Percentiles rank a stretch among this genome's conserved stretches.
Evolutionary conservation across 495 filamentous ascomycete species (phyloP).

Genomic region (Astrothelium macrocarpum): DNA sequence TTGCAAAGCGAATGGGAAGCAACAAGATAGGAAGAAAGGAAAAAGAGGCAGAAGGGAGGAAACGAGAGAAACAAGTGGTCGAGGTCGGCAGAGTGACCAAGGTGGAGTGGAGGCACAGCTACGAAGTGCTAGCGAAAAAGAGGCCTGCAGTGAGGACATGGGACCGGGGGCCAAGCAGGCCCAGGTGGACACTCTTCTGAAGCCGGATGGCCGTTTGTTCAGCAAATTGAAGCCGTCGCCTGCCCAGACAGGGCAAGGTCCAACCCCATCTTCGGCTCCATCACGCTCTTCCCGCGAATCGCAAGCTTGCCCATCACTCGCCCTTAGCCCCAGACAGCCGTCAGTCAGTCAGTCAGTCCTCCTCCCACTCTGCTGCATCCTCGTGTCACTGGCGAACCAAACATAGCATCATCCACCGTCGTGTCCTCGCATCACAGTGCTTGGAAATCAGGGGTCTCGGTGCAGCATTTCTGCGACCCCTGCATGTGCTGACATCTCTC

Average conservation of each 20-base stretch:
- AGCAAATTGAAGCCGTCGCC: neutral
- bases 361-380: no score
- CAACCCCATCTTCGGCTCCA: neutral
- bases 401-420: no score
- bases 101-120: slow-evolving; percentile 1
- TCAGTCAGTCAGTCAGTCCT: no score
- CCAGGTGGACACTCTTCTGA: neutral
- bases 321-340: no score
- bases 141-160: neutral
- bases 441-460: no score
- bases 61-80: neutral
- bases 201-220: neutral
- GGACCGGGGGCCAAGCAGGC: neutral
- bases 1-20: neutral
- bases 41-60: neutral
- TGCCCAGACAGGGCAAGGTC: neutral
- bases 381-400: no score
- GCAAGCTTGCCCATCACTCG: no score
- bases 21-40: neutral
- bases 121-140: neutral
- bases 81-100: neutral
- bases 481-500: neutral
- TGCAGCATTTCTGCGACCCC: no score
- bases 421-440: no score
- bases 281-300: neutral